phyloP scores from a whole-genome alignment of 2,329 filamentous ascomycete species.

The Lasiodiplodia gonubiensis region DNA sequence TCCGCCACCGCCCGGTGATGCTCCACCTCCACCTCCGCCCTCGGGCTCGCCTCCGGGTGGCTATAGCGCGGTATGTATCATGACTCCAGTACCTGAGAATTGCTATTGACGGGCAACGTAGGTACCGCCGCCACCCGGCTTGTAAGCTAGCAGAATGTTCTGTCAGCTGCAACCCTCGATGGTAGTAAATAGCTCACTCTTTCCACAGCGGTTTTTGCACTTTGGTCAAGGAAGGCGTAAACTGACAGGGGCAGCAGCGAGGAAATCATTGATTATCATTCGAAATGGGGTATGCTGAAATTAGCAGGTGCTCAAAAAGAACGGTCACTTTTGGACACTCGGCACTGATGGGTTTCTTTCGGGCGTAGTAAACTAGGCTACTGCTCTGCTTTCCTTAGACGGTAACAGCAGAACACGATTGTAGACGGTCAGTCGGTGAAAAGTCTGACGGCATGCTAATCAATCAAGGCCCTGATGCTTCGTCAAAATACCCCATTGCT shows the following conservation, averaged over 20 bases:
- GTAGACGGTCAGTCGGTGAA: slow-evolving; percentile 8
- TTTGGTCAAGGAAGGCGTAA: background rate
- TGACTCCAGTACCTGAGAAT: background rate
- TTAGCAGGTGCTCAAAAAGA: slow-evolving; percentile 10
- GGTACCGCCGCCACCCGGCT: slow-evolving; percentile 43
- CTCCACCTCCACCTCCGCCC: slow-evolving; percentile 38
- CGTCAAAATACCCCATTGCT: background rate
- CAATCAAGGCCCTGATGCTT: slow-evolving; percentile 8
- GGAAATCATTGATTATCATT: background rate
- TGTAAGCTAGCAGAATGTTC: slow-evolving; percentile 34
- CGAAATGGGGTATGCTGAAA: background rate
- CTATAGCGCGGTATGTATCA: slow-evolving; percentile 42
- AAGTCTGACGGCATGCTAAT: slow-evolving; percentile 16
- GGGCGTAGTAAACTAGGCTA: background rate
- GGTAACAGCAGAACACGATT: background rate
- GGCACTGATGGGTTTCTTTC: background rate
- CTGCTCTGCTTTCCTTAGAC: background rate
- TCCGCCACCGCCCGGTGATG: slow-evolving; percentile 39
- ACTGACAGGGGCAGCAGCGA: slow-evolving; percentile 11
- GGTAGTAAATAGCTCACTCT: slow-evolving; percentile 19
- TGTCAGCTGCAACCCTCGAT: background rate
- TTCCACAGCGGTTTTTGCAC: background rate
- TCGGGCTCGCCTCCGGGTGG: slow-evolving; percentile 30
- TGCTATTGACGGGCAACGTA: slow-evolving; percentile 1
- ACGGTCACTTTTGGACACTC: slow-evolving; percentile 6